Percentiles rank a stretch among this genome's conserved stretches.
These are phyloP conservation scores for Theobroma cacao DNA, from an alignment of 345 rosid species.

Conservation along the genomic window DNA sequence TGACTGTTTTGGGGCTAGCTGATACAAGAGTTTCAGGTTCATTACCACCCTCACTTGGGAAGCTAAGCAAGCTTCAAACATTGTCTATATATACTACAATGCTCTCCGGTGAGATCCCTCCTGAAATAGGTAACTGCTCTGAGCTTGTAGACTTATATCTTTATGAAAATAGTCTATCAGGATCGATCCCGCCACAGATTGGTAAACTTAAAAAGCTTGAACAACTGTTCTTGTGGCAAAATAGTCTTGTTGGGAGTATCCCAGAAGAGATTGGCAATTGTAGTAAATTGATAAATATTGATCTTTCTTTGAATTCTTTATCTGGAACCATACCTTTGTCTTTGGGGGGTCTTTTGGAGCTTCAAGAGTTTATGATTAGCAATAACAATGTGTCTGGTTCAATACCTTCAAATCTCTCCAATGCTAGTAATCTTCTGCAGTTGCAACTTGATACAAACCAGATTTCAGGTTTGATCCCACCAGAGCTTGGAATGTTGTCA, in stretches of 20 bases:
- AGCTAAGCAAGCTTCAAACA: slow-evolving; percentile 61
- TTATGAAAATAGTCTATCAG: slow-evolving; percentile 78
- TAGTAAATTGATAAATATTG: slow-evolving; percentile 60
- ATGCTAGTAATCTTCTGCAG: slow-evolving; percentile 62
- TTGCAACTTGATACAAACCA: slow-evolving; percentile 82
- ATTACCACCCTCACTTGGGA: slow-evolving; percentile 73
- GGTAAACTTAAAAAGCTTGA: slow-evolving; percentile 74
- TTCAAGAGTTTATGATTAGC: slow-evolving; percentile 88
- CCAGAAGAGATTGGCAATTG: slow-evolving; percentile 93
- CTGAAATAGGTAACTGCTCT: slow-evolving; percentile 76
- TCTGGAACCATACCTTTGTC: slow-evolving; percentile 74
- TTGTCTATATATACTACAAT: slow-evolving; percentile 68
- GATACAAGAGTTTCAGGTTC: slow-evolving; percentile 72
- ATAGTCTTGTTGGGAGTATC: slow-evolving; percentile 66
- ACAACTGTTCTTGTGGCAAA: slow-evolving; percentile 73
- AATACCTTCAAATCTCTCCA: slow-evolving; percentile 64
- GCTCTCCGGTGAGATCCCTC: slow-evolving; percentile 88
- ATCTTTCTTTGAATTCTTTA: slow-evolving; percentile 74
- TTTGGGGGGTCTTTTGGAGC: slow-evolving; percentile 53
- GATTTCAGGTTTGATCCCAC: slow-evolving; percentile 81
- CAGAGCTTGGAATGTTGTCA: slow-evolving; percentile 64
- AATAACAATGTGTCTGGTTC: slow-evolving; percentile 84
- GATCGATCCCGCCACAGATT: slow-evolving; percentile 68
- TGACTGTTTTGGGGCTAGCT: slow-evolving; percentile 78
- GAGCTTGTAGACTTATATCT: slow-evolving; percentile 80